Evolutionary conservation across 2,329 filamentous ascomycete species (phyloP), one percentile per base, ranked within the genome.

Genomic region (Lasiodiplodia theobromae): DNA sequence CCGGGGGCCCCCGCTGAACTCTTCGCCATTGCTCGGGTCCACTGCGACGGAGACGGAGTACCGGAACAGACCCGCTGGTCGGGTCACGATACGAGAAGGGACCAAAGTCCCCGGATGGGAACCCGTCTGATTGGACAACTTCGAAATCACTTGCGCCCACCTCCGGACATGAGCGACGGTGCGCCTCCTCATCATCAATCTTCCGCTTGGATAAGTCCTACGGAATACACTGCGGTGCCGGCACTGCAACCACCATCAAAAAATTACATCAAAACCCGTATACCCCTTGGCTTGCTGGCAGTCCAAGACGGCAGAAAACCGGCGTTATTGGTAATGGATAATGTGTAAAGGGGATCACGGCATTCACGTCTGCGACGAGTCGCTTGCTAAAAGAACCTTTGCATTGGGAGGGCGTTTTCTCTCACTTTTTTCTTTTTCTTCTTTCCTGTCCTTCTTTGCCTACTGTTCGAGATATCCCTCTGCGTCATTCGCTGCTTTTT

Each of bases 321-420:
- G 60, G 60, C 60, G 60, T 64, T 64, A 37, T 64, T 38, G 47
- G 28, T 51, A 52, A 64, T 51, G 44, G 44, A 16, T 64, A 64
- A 64, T 64, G 60, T 64, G 60, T 64, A 52, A 52, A 64, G 60
- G 60, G 60, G 60, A 64, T 38, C 28, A 64, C 28, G 60, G 60
- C 60, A 64, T 31, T 64, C 60, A 64, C 60, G 60, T 64, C 60
- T 64, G 60, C 44, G 60, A 64, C 60, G 60, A 64, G 40, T 38
- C 25, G 47, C 28, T 52, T 64, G 60, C 60, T 64, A 52, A 31
- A 64, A 64, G 60, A 64, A 52, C 60, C 60, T 64, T 64, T 64
- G 60, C 60, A 64, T 64, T 12, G 60, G 60, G 47, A 23, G 47
- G 60, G 60, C 60, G 60, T 64, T 64, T 52, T 25, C 34, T 44